Base-by-base conservation (phyloP, 129 eudicot species). In the Gnaphalium uliginosum region DNA sequence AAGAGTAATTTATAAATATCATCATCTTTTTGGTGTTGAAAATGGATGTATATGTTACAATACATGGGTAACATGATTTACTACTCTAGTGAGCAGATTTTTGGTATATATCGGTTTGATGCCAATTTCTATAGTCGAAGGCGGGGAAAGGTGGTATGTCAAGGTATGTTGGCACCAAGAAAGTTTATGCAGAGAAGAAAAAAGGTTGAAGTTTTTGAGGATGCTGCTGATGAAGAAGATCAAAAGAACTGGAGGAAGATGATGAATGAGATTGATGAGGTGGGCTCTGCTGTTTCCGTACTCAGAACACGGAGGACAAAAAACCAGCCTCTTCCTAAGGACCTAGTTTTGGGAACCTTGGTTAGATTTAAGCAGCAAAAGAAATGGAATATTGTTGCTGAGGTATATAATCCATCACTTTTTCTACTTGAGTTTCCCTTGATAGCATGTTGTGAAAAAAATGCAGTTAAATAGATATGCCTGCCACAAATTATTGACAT, bases 301-400 rank as follows among this genome's bases (percentile, higher is more conserved):
- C 97, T 94, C 68, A 83, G 83, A 67, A 82, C 63, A 68, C 81
- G 83, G 76, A 85, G 90, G 86, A 71, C 72, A 13, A 82, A 83
- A 79, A 87, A 87, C 46, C 82, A 87, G 79, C 74, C 97, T 75
- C 87, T 94, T 69, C 93, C 96, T 0, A 94, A 90, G 54, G 89
- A 94, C 67, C 81, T 90, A 10, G 93, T 94, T 71, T 77, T 94
- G 57, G 98, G 98, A 25, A 94, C 97, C 69, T 72, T 94, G 43
- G 88, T 86, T 68, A 84, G 98, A 68, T 94, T 95, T 75, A 95
- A 91, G 79, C 97, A 95, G 84, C 92, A 89, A 65, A 95, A 91
- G 88, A 95, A 89, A 81, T 95, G 99, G 99, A 91, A 89, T 78
- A 84, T 91, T 81, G 97, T 95, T 86, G 81, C 96, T 63, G 97